Percentiles rank a stretch among this genome's conserved stretches.
Conservation (phyloP, 768 basidiomycete genomes). For the Phanerodontia chrysosporium region DNA sequence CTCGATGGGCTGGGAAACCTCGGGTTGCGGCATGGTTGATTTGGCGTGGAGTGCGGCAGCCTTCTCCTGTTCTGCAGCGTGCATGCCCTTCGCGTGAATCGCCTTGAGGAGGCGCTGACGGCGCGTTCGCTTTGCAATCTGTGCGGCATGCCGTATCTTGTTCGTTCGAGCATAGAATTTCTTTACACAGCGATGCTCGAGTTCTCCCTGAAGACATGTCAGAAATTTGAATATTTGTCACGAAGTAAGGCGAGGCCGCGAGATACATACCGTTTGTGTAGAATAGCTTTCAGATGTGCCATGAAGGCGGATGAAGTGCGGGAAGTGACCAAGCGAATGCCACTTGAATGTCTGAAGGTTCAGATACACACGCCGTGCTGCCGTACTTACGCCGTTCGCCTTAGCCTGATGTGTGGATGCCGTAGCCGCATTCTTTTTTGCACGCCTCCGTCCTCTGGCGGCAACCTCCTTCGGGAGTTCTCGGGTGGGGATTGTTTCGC, state of each 20-base stretch:
- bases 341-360: slow-evolving; percentile 24
- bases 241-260: background rate
- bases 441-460: slow-evolving; percentile 14
- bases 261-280: slow-evolving; percentile 25
- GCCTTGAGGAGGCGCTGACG: background rate
- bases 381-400: background rate
- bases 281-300: slow-evolving; percentile 23
- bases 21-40: background rate
- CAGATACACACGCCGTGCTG: background rate
- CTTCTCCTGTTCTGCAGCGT: background rate
- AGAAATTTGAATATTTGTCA: background rate
- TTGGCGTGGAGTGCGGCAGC: background rate
- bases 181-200: slow-evolving; percentile 35
- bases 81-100: background rate
- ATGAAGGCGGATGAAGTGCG: slow-evolving; percentile 4
- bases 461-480: slow-evolving; percentile 35
- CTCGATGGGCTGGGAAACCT: no score
- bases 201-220: slow-evolving; percentile 29
- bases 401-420: background rate
- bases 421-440: background rate
- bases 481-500: slow-evolving; percentile 22
- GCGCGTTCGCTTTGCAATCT: background rate
- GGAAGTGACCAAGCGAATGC: slow-evolving; percentile 22
- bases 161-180: background rate
- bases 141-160: background rate